phyloP scores from a whole-genome alignment of 176 grass and related monocot genomes.

The Triticum aestivum region DNA sequence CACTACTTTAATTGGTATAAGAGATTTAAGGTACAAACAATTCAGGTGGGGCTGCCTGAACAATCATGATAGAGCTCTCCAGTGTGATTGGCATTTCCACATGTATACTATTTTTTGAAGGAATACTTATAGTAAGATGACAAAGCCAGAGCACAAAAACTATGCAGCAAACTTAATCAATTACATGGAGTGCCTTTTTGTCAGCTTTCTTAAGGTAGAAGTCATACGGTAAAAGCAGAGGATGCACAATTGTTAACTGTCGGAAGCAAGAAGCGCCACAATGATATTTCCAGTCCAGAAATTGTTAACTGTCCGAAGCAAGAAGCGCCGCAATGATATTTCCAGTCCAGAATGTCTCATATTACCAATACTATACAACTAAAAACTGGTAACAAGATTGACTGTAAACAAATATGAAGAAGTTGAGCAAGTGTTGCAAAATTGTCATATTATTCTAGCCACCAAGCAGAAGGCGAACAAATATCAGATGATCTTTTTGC shows the following conservation, averaged over 20 bases:
- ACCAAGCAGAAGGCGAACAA: not conserved
- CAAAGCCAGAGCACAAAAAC: not conserved
- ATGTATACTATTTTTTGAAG: not conserved
- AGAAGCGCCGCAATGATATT: not conserved
- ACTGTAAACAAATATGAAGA: conserved; percentile 13
- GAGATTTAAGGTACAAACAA: not conserved
- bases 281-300: not conserved
- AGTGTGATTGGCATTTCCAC: not conserved
- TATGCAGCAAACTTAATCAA: not conserved
- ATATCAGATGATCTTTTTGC: not conserved
- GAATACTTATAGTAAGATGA: not conserved
- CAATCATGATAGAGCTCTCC: not conserved
- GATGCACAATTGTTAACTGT: not conserved
- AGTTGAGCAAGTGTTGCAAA: conserved; percentile 17
- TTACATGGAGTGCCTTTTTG: not conserved
- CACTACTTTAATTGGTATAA: not conserved
- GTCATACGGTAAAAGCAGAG: not conserved
- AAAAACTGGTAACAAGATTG: not conserved
- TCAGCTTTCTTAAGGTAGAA: conserved; percentile 5
- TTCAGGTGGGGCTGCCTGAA: not conserved
- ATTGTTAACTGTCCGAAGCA: not conserved
- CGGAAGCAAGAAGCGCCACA: not conserved
- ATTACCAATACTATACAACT: not conserved
- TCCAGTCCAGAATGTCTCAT: not conserved
- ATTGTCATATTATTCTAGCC: conserved; percentile 16